Evolutionary conservation across 176 grass and related monocot species (phyloP).

Genomic region (Alloteropsis semialata): DNA sequence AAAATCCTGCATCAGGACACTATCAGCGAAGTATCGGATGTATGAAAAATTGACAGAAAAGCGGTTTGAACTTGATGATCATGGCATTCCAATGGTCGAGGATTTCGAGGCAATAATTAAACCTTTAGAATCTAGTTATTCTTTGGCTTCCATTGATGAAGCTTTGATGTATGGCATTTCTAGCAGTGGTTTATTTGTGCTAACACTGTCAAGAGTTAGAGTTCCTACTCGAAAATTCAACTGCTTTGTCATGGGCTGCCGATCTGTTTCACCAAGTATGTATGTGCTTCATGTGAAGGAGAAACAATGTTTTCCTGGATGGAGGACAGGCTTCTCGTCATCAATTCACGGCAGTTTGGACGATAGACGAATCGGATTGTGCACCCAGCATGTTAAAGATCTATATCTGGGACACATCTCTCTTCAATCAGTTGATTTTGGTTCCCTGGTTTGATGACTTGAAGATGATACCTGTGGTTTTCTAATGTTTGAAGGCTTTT

Average conservation of each 20-base stretch:
- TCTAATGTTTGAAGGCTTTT: background rate
- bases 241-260: conserved; percentile 88
- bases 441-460: conserved; percentile 52
- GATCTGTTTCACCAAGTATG: conserved; percentile 64
- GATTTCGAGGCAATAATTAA: conserved; percentile 47
- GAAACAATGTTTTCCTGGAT: conserved; percentile 84
- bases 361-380: conserved; percentile 74
- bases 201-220: conserved; percentile 76
- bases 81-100: conserved; percentile 68
- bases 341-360: conserved; percentile 78
- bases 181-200: conserved; percentile 66
- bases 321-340: conserved; percentile 81
- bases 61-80: conserved; percentile 71
- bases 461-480: background rate
- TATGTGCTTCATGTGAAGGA: conserved; percentile 81
- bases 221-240: conserved; percentile 58
- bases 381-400: conserved; percentile 90
- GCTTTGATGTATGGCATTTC: conserved; percentile 81
- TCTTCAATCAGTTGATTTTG: conserved; percentile 89
- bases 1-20: conserved; percentile 91
- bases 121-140: conserved; percentile 37
- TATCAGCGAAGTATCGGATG: conserved; percentile 81
- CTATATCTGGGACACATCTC: conserved; percentile 83
- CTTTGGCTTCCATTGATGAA: conserved; percentile 48
- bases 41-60: conserved; percentile 88